A percentile compares a stretch with the other conserved stretches of the same genome.
phyloP scores from a whole-genome alignment of 2,329 filamentous ascomycete genomes.

The Paecilomyces niveus region DNA sequence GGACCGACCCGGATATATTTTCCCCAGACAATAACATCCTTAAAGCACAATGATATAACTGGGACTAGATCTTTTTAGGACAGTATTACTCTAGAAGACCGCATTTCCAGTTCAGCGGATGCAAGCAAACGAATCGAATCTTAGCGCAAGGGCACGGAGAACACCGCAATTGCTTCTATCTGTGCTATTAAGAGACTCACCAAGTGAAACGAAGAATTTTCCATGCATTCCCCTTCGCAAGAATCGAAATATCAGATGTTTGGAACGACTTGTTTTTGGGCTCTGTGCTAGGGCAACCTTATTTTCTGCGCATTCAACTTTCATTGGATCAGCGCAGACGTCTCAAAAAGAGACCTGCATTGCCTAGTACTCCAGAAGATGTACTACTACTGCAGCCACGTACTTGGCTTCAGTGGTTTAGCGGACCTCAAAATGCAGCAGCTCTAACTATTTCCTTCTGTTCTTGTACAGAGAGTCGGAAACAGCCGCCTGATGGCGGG shows the following conservation, averaged over 20 bases:
- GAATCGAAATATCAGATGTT: background rate
- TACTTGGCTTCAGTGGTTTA: background rate
- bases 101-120: too few species aligned
- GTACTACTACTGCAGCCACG: background rate
- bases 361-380: background rate
- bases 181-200: background rate
- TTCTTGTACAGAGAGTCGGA: background rate
- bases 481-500: background rate
- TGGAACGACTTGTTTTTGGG: background rate
- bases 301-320: background rate
- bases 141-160: too few species aligned
- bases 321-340: background rate
- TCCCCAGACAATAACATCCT: too few species aligned
- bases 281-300: background rate
- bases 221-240: background rate
- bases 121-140: too few species aligned
- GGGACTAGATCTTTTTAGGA: too few species aligned
- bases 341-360: background rate
- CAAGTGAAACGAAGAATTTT: background rate
- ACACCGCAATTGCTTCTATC: too few species aligned
- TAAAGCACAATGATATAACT: too few species aligned
- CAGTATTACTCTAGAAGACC: too few species aligned
- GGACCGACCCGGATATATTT: too few species aligned
- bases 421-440: background rate
- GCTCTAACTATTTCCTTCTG: background rate